Conservation (phyloP, 2,329 filamentous ascomycete genomes). For the Ophiocordyceps camponoti-rufipedis region DNA sequence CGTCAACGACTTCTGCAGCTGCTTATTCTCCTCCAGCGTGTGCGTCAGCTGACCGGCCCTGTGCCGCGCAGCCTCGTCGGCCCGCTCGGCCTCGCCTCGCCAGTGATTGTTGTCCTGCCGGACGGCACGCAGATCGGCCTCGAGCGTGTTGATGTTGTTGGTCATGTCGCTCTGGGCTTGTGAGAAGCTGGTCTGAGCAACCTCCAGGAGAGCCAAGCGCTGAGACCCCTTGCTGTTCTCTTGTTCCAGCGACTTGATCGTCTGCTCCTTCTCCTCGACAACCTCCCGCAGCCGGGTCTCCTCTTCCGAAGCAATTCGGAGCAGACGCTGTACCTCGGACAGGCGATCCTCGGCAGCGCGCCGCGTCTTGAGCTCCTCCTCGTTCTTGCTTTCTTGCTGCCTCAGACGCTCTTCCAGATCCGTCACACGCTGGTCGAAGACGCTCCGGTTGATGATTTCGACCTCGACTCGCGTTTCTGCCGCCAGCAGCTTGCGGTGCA, state of each 20-base stretch:
- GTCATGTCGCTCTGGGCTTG: slow-evolving; percentile 36
- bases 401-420: slow-evolving; percentile 54
- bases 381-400: slow-evolving; percentile 41
- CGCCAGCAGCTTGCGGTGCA: slow-evolving; percentile 33
- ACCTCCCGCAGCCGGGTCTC: slow-evolving; percentile 48
- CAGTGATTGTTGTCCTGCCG: slow-evolving; percentile 41
- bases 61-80: slow-evolving; percentile 30
- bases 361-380: slow-evolving; percentile 44
- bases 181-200: slow-evolving; percentile 40
- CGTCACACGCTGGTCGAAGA: slow-evolving; percentile 40
- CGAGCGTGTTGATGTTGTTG: slow-evolving; percentile 32
- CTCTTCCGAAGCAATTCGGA: slow-evolving; percentile 54
- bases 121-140: slow-evolving; percentile 35
- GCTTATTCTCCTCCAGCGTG: slow-evolving; percentile 44
- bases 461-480: slow-evolving; percentile 41
- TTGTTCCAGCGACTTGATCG: slow-evolving; percentile 42
- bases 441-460: slow-evolving; percentile 41
- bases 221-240: slow-evolving; percentile 34
- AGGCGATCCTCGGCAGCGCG: slow-evolving; percentile 54
- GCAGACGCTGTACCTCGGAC: slow-evolving; percentile 51
- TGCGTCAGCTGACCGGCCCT: slow-evolving; percentile 29
- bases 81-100: slow-evolving; percentile 42
- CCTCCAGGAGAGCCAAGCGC: slow-evolving; percentile 48
- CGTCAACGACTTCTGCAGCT: slow-evolving; percentile 54
- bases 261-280: slow-evolving; percentile 51